Evolutionary conservation across 768 basidiomycete species (phyloP).

Genomic region (Porpolomopsis calyptriformis): DNA sequence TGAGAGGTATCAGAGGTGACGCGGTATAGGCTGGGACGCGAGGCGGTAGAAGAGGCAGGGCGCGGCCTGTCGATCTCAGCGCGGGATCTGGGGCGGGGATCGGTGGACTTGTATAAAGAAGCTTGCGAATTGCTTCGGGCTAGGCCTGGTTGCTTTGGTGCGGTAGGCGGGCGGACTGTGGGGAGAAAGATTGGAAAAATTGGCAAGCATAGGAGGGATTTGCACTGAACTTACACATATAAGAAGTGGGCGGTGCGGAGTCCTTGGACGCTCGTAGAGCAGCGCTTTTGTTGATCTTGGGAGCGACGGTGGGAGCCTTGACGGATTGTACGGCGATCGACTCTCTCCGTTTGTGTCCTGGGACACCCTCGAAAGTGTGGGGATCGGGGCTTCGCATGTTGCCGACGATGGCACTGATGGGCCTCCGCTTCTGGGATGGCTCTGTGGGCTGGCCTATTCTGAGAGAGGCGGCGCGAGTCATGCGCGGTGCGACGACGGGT

Average conservation of each 20-base stretch:
- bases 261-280: constrained; percentile 55
- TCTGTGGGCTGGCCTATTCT: constrained; percentile 42
- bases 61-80: constrained; percentile 21
- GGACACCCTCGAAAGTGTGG: constrained; percentile 64
- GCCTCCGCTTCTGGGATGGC: constrained; percentile 30
- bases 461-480: constrained; percentile 67
- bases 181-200: constrained; percentile 5
- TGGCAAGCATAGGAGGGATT: background rate
- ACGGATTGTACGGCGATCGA: constrained; percentile 61
- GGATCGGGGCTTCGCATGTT: constrained; percentile 16
- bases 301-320: constrained; percentile 53
- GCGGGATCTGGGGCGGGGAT: constrained; percentile 22
- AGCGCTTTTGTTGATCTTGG: constrained; percentile 73
- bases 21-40: constrained; percentile 9
- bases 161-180: constrained; percentile 38
- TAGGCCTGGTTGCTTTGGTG: constrained; percentile 32
- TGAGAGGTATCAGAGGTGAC: constrained; percentile 8
- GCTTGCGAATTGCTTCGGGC: constrained; percentile 36
- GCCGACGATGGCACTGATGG: constrained; percentile 25
- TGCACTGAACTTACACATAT: constrained; percentile 46
- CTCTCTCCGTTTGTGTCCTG: constrained; percentile 75
- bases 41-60: constrained; percentile 32
- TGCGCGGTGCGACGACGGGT: constrained; percentile 58
- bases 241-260: constrained; percentile 52
- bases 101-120: constrained; percentile 17